Evolutionary conservation across 768 basidiomycete species (phyloP).

Genomic region (Leucocoprinus leucothites): DNA sequence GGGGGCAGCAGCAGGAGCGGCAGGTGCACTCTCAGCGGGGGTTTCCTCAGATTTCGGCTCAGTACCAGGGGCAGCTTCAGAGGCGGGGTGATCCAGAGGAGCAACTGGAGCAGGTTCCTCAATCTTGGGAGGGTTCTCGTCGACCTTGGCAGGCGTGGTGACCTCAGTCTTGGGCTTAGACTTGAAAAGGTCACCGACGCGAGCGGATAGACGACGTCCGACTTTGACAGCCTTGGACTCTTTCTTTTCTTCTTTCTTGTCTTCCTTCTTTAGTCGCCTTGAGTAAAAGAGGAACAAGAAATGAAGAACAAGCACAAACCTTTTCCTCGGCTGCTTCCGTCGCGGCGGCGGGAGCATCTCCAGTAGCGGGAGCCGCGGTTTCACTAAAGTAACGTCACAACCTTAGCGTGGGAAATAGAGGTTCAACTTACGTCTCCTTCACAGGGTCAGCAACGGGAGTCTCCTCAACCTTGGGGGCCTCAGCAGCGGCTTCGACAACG

Average conservation of each 20-base stretch:
- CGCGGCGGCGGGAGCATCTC: slow-evolving; percentile 47
- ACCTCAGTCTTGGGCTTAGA: slow-evolving; percentile 64
- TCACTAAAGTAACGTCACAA: slow-evolving; percentile 17
- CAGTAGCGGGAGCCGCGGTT: slow-evolving; percentile 32
- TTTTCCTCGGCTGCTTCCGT: slow-evolving; percentile 64
- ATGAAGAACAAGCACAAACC: slow-evolving; percentile 29
- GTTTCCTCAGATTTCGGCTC: slow-evolving; percentile 39
- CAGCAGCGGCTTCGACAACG: slow-evolving; percentile 32
- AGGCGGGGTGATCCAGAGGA: slow-evolving; percentile 78
- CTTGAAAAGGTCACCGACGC: slow-evolving; percentile 84
- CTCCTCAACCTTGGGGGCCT: slow-evolving; percentile 44
- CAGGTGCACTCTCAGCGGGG: slow-evolving; percentile 35
- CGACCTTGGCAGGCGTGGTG: slow-evolving; percentile 72
- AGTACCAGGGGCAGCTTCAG: slow-evolving; percentile 38
- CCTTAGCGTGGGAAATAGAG: background rate
- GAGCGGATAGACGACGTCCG: slow-evolving; percentile 79
- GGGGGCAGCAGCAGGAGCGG: slow-evolving; percentile 50
- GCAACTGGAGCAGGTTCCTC: slow-evolving; percentile 80
- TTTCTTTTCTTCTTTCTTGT: slow-evolving; percentile 47
- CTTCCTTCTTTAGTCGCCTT: slow-evolving; percentile 32
- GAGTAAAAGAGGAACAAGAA: background rate
- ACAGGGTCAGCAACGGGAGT: slow-evolving; percentile 48
- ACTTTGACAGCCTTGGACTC: slow-evolving; percentile 58
- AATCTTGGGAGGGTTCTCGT: slow-evolving; percentile 86
- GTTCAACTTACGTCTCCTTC: slow-evolving; percentile 63